Base-by-base conservation (phyloP, 371 early-diverging fungal genomes). In the Rhizopus delemar region DNA sequence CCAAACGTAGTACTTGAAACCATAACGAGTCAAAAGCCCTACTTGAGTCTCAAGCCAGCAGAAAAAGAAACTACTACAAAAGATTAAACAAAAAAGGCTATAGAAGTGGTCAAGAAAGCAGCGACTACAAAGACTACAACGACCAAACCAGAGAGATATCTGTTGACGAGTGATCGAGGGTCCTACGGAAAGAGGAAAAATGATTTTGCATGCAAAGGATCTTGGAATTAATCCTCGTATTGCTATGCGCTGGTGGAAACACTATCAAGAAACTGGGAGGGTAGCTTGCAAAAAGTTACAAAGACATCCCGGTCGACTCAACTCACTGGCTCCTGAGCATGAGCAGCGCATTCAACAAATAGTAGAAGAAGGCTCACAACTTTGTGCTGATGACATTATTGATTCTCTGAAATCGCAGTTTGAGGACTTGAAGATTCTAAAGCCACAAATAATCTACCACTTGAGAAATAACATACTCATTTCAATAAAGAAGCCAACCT, bases 401-500 rank as follows among this genome's bases (percentile, higher is more conserved):
- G 11, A 38, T 38, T 38, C 11, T 8, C 2, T 38, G 11, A 38
- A 2, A 22, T 22, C 22, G 22, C 22, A 22, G 22, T 22, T 22
- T 22, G 22, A 22, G 22, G 22, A 2, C 22, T 22, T 22, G 22
- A 22, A 22, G 2, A 8, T 53, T 41, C 46, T 28, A 28, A 56
- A 36, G 16, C 35, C 46, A 22, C 56, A 56, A 22, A 22, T 56
- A 36, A 56, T 46, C 48, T 6, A 45, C 56, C 33, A 55, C 45
- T 46, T 60, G 12, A 33, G 36, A 38, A 53, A 53, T 41, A 53
- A 12, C 16, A 46, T 60, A 41, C 48, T 55, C 33, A 33, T 45
- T 46, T 5, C 56, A 45, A 55, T 43, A 35, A 45, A 56, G 46
- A 56, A 35, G 38, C 48, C 56, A 56, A 55, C 56, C 56, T 46